phyloP scores from a whole-genome alignment of 768 basidiomycete species.

The Serendipita vermifera region DNA sequence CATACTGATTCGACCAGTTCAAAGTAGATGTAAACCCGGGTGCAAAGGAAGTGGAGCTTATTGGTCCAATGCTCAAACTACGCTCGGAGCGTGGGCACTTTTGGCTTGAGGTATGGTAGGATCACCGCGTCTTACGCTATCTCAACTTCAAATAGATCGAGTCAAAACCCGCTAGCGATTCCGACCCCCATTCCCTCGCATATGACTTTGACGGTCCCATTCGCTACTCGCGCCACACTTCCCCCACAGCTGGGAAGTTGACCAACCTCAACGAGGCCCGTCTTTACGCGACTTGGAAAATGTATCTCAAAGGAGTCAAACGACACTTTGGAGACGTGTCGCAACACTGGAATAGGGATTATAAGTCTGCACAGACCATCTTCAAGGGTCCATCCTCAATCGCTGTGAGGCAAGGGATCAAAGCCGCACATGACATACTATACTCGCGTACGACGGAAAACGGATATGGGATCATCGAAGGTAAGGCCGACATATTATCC shows the following conservation, averaged over 20 bases:
- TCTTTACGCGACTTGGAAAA: constrained; percentile 71
- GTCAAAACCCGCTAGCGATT: constrained; percentile 31
- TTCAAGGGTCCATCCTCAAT: constrained; percentile 50
- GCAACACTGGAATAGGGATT: constrained; percentile 55
- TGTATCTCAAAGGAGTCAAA: constrained; percentile 39
- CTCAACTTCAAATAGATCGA: constrained; percentile 35
- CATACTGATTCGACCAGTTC: constrained; percentile 22
- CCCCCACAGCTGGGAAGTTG: constrained; percentile 52
- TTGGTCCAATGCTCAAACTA: constrained; percentile 37
- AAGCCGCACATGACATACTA: constrained; percentile 58
- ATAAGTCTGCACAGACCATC: constrained; percentile 59
- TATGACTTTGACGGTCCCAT: constrained; percentile 66
- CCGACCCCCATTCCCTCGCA: constrained; percentile 26
- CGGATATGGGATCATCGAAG: constrained; percentile 45
- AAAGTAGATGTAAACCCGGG: constrained; percentile 41
- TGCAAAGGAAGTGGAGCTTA: constrained; percentile 50
- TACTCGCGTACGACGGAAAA: constrained; percentile 57
- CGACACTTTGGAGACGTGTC: constrained; percentile 44
- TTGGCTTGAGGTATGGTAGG: constrained; percentile 51
- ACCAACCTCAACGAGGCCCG: constrained; percentile 48
- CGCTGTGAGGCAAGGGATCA: constrained; percentile 54
- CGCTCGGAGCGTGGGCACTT: constrained; percentile 40
- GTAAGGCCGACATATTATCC: constrained; percentile 34
- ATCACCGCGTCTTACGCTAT: not conserved
- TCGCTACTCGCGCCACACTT: constrained; percentile 56